Base-by-base conservation (phyloP, 129 eudicot genomes). In the Helichrysum umbraculigerum region DNA sequence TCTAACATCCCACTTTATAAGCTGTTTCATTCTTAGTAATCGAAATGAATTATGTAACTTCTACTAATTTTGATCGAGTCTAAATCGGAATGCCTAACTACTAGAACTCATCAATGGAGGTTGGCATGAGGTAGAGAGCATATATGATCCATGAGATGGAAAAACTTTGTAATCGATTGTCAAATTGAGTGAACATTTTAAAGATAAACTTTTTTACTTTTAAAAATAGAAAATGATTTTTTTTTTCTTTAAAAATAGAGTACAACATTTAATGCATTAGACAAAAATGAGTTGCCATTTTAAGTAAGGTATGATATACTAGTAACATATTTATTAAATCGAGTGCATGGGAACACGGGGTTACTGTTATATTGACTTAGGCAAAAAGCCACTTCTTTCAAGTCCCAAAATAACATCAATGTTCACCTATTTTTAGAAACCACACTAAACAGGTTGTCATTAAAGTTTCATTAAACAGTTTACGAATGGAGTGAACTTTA, bases 301-400 rank as follows among this genome's bases (percentile, higher is more conserved):
- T 68, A n/a, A 54, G 60, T 2, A 54, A 54, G 60, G 7, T 54
- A 5, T 54, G 60, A 54, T 12, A 54, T 52, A 52, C n/a, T 50
- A 50, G 1, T 20, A 52, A 25, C 28, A 25, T 25, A 25, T 25
- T 52, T 67, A 35, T n/a, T 57, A 1, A 54, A 34, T 66, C 20
- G 72, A 68, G 57, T 37, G 56, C 72, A 68, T 39, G 54, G 28
- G 17, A 20, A 68, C 54, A 63, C 14, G 28, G 56, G 56, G 54
- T 41, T 68, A 68, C 42, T n/a, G 57, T 37, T 37, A 33, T 39
- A 68, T 68, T 35, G 57, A 68, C 72, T 22, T 39, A 39, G 65
- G 47, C 50, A 66, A 66, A 66, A 66, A 30, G 70, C 70, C 70
- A 65, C 47, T 28, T 21, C 25, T 16, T 65, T 33, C 29, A n/a